Evolutionary conservation across 73 alveolate genomes (phyloP), one percentile per base, ranked within the genome.

Genomic region (Durusdinium trenchii): DNA sequence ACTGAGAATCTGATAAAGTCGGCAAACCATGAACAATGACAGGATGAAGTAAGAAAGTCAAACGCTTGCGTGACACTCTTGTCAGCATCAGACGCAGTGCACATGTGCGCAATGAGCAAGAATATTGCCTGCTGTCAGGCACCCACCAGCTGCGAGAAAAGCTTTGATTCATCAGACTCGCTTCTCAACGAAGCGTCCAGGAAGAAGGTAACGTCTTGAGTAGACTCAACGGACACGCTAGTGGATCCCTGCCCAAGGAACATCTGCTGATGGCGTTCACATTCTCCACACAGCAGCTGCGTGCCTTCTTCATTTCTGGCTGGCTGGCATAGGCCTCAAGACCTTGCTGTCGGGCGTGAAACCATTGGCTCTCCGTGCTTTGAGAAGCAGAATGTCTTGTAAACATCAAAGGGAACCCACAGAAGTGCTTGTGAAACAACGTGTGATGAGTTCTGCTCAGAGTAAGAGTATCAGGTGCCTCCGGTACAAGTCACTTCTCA

Each of bases 21-120:
- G n/a, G n/a, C n/a, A n/a, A n/a, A n/a, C n/a, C n/a, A n/a, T n/a
- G n/a, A n/a, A n/a, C n/a, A n/a, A n/a, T n/a, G n/a, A n/a, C n/a
- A n/a, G n/a, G n/a, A n/a, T n/a, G n/a, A n/a, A n/a, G n/a, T n/a
- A n/a, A n/a, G n/a, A n/a, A n/a, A n/a, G n/a, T n/a, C n/a, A n/a
- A n/a, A n/a, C n/a, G n/a, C n/a, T n/a, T n/a, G n/a, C n/a, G n/a
- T n/a, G n/a, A n/a, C n/a, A n/a, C n/a, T n/a, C n/a, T n/a, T n/a
- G n/a, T n/a, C n/a, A 73, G 85, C 30, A 38, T 51, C 10, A 35
- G 51, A 16, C 89, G 98, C 98, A 0, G 98, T 91, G 76, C 98
- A 91, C 98, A 91, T 91, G 57, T 91, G 98, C n/a, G 98, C 98
- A 26, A 91, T 91, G 52, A 91, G 98, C 75, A 91, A 54, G 57